phyloP scores from a whole-genome alignment of 345 rosid species.

The Carallia pectinifolia region DNA sequence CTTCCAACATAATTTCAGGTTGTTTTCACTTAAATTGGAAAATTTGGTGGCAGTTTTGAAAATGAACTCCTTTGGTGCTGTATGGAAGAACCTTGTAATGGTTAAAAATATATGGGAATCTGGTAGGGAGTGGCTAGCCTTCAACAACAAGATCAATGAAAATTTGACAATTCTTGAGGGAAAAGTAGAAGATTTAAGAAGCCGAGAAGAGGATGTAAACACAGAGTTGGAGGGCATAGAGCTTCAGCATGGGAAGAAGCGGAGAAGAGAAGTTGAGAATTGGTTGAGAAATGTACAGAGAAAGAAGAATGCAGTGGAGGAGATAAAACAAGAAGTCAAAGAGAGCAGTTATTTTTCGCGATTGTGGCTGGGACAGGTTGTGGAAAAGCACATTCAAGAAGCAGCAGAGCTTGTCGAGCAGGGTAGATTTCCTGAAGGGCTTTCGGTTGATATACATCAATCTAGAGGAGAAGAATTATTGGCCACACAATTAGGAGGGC shows the following conservation, averaged over 20 bases:
- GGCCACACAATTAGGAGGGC: neutral
- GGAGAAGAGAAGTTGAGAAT: neutral
- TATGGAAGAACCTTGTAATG: neutral
- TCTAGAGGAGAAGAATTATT: neutral
- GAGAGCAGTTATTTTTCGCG: neutral
- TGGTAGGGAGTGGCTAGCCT: neutral
- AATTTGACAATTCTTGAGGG: neutral
- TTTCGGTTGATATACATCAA: neutral
- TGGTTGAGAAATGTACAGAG: neutral
- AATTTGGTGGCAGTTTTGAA: neutral
- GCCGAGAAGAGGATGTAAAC: neutral
- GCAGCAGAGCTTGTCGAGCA: neutral
- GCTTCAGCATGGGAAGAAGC: neutral
- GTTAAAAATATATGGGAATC: neutral
- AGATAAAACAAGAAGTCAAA: neutral
- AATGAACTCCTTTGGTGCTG: neutral
- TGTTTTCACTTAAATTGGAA: too few relatives aligned
- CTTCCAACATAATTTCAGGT: too few relatives aligned
- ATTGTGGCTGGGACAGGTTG: neutral
- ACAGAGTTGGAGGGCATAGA: neutral
- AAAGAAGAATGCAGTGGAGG: neutral
- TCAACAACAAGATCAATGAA: neutral
- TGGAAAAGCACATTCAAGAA: neutral
- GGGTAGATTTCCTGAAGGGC: neutral
- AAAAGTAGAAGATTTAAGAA: neutral